These are phyloP conservation scores for Eudorina sp. DNA, from an alignment of 139 green algal genomes.

Conservation along the genomic window DNA sequence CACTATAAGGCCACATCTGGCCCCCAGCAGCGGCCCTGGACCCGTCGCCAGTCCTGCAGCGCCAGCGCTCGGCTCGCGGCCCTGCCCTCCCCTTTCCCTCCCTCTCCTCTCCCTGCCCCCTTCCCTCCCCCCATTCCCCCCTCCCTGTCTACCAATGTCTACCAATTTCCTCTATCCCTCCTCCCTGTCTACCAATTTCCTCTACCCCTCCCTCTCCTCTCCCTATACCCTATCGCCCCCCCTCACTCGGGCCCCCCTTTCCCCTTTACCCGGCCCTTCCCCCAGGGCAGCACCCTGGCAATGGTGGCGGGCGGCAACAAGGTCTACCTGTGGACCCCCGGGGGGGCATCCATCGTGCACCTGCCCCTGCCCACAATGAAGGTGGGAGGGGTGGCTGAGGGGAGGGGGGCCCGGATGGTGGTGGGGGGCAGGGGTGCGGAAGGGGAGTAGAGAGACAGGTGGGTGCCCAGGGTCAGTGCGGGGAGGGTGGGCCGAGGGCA, in stretches of 20 bases:
- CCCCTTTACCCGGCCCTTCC: not conserved
- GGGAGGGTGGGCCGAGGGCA: not conserved
- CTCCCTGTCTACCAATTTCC: not conserved
- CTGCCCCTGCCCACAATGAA: constrained; percentile 82
- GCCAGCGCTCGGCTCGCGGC: too few relatives aligned
- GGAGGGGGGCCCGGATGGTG: too few relatives aligned
- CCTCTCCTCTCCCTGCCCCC: too few relatives aligned
- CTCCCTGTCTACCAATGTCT: too few relatives aligned
- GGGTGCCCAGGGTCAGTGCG: not conserved
- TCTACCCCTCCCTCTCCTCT: not conserved
- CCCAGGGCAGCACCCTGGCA: constrained; percentile 69
- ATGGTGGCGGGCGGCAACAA: constrained; percentile 65
- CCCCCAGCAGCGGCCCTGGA: too few relatives aligned
- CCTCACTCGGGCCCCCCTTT: too few relatives aligned
- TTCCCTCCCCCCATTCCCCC: too few relatives aligned
- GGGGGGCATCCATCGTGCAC: constrained; percentile 86
- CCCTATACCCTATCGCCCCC: not conserved
- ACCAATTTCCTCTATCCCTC: too few relatives aligned
- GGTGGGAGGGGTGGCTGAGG: not conserved
- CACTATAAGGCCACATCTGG: too few relatives aligned
- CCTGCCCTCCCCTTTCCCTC: too few relatives aligned
- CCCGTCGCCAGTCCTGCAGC: too few relatives aligned
- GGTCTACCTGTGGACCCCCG: constrained; percentile 88
- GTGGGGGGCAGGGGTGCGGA: constrained; percentile 3
- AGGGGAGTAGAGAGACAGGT: not conserved